Evolutionary conservation across 164 flowering plant species (phyloP).

Genomic region (Umbilicus rupestris): DNA sequence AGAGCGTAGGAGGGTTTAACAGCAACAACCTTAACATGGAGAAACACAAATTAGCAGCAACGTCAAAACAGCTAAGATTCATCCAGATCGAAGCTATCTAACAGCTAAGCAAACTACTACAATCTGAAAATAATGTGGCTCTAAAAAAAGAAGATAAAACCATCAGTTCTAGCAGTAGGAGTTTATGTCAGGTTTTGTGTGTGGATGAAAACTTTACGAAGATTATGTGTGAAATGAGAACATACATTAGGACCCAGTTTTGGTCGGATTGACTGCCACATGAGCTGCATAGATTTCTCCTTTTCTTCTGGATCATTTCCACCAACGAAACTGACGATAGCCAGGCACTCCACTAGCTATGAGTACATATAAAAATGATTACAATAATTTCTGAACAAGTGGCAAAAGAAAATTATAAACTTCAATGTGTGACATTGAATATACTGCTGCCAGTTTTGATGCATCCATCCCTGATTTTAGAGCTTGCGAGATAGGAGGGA

Average conservation of each 20-base stretch:
- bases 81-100: constrained; percentile 37
- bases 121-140: constrained; percentile 37
- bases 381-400: neutral
- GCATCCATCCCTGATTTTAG: neutral
- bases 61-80: constrained; percentile 32
- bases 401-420: neutral
- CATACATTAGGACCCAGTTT: constrained; percentile 68
- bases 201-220: neutral
- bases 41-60: neutral
- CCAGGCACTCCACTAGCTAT: constrained; percentile 75
- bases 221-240: neutral
- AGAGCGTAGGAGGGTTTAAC: constrained; percentile 1
- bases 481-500: neutral
- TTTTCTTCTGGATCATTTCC: constrained; percentile 51
- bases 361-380: constrained; percentile 1
- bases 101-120: constrained; percentile 34
- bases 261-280: constrained; percentile 73
- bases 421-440: neutral
- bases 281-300: constrained; percentile 66
- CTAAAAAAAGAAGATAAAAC: too few species aligned
- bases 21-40: neutral
- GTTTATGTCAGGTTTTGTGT: neutral
- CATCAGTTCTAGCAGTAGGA: too few species aligned
- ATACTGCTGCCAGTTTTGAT: neutral
- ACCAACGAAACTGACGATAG: constrained; percentile 71